These are phyloP conservation scores for Vigna nakashimae DNA, from an alignment of 306 rosid species.

Conservation along the genomic window DNA sequence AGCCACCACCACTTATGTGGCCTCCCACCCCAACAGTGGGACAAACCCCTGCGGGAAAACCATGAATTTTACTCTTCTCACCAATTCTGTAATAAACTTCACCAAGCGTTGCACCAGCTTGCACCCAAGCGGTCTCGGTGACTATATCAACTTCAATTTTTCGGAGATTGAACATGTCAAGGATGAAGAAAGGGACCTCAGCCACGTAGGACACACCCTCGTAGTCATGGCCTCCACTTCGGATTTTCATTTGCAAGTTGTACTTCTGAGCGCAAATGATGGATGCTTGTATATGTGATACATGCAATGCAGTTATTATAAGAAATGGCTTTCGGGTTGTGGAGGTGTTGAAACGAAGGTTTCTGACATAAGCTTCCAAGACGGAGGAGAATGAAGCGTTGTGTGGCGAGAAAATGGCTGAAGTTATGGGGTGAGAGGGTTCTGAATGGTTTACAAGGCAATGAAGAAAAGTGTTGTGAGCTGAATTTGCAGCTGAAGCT, in stretches of 20 bases:
- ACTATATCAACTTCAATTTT: conserved; percentile 53
- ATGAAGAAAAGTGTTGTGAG: conserved; percentile 47
- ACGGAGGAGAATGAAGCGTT: conserved; percentile 60
- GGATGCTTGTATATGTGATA: conserved; percentile 62
- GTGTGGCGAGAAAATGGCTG: conserved; percentile 60
- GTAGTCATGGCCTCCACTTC: conserved; percentile 80
- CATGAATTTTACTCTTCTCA: conserved; percentile 63
- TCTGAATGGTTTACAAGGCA: conserved; percentile 60
- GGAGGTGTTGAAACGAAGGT: conserved; percentile 70
- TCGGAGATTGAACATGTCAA: conserved; percentile 73
- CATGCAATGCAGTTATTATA: conserved; percentile 69
- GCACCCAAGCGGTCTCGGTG: conserved; percentile 67
- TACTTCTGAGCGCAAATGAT: conserved; percentile 59
- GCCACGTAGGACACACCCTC: conserved; percentile 71
- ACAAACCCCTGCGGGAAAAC: conserved; percentile 81
- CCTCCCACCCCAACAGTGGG: conserved; percentile 85
- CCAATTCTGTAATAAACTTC: conserved; percentile 67
- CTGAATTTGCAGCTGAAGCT: conserved; percentile 35
- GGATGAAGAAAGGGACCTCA: conserved; percentile 64
- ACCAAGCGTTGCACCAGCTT: conserved; percentile 71
- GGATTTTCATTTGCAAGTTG: conserved; percentile 65
- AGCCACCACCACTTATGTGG: conserved; percentile 81
- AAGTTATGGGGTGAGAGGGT: conserved; percentile 60
- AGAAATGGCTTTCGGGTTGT: conserved; percentile 60
- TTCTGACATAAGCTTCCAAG: conserved; percentile 57